Evolutionary conservation across 1,284 basidiomycete species (phyloP).

Genomic region (Mycena sp.): DNA sequence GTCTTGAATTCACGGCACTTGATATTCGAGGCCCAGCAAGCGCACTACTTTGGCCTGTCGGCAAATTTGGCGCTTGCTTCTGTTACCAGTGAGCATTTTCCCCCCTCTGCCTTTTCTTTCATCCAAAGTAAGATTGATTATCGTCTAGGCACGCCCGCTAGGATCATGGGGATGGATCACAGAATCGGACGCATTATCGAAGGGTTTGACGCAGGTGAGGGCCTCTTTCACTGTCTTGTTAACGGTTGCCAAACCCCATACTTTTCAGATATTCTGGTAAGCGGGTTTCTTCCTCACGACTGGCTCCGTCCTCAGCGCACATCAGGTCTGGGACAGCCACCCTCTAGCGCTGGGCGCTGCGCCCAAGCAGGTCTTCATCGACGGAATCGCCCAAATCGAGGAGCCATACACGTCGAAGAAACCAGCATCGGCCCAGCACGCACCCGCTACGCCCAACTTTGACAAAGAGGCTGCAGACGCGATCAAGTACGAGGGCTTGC

Average conservation of each 20-base stretch:
- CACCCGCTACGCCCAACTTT: slow-evolving; percentile 68
- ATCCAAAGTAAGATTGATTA: neutral
- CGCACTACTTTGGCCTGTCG: slow-evolving; percentile 78
- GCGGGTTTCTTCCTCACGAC: too few relatives aligned
- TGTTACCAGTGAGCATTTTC: slow-evolving; percentile 82
- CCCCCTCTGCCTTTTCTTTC: neutral
- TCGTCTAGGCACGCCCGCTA: slow-evolving; percentile 65
- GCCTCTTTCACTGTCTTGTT: neutral
- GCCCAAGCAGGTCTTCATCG: slow-evolving; percentile 80
- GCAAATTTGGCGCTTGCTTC: slow-evolving; percentile 71
- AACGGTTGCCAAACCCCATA: slow-evolving; percentile 1
- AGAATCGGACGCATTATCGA: slow-evolving; percentile 70
- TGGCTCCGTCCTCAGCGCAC: too few relatives aligned
- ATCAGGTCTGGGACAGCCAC: slow-evolving; percentile 73
- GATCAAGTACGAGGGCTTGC: slow-evolving; percentile 72
- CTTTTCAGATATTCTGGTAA: slow-evolving; percentile 49
- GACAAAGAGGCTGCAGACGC: slow-evolving; percentile 62
- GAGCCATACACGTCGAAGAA: slow-evolving; percentile 56
- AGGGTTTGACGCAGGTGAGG: slow-evolving; percentile 59
- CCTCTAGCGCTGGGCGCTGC: slow-evolving; percentile 79
- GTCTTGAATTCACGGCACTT: slow-evolving; percentile 83
- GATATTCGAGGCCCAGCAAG: slow-evolving; percentile 88
- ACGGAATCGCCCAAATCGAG: slow-evolving; percentile 70
- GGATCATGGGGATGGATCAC: slow-evolving; percentile 81
- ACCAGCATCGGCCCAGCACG: slow-evolving; percentile 54